Evolutionary conservation across 1,284 basidiomycete genomes (phyloP).

Genomic region (Ganoderma lingzhi): DNA sequence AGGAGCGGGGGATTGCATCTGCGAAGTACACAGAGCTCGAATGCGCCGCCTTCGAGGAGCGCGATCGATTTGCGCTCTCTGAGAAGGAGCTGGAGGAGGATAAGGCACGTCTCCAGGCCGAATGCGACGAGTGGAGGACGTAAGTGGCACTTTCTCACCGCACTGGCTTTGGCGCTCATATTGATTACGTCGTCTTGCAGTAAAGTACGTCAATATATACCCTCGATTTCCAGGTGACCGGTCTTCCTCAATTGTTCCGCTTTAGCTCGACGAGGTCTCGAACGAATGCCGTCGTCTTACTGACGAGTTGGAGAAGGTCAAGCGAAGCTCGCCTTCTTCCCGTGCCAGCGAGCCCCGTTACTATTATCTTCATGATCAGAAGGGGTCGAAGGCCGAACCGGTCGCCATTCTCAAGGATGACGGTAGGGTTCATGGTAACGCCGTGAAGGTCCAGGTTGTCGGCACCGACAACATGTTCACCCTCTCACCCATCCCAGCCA

Average conservation of each 20-base stretch:
- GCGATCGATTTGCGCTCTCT: constrained; percentile 43
- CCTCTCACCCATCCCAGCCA: constrained; percentile 48
- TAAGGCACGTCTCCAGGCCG: constrained; percentile 45
- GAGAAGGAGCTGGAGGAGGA: constrained; percentile 48
- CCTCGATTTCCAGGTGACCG: constrained; percentile 18
- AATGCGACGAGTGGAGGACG: constrained; percentile 48
- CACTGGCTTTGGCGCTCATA: constrained; percentile 4
- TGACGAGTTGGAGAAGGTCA: constrained; percentile 40
- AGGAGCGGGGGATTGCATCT: constrained; percentile 36
- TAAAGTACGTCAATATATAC: constrained; percentile 45
- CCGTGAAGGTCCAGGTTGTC: constrained; percentile 36
- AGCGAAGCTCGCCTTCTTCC: constrained; percentile 31
- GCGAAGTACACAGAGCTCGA: constrained; percentile 36
- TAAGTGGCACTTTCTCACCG: constrained; percentile 34
- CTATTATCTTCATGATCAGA: constrained; percentile 40
- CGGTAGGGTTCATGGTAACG: constrained; percentile 22
- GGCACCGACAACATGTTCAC: constrained; percentile 45
- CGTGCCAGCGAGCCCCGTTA: constrained; percentile 43
- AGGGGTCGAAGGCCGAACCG: constrained; percentile 37
- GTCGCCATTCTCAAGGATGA: constrained; percentile 37
- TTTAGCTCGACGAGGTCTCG: constrained; percentile 43
- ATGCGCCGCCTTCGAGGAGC: constrained; percentile 44
- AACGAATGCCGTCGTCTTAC: constrained; percentile 42
- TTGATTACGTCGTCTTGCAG: constrained; percentile 36
- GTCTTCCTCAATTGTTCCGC: constrained; percentile 13